Base-by-base conservation (phyloP, 2,329 filamentous ascomycete species). In the Penicillium hordei region DNA sequence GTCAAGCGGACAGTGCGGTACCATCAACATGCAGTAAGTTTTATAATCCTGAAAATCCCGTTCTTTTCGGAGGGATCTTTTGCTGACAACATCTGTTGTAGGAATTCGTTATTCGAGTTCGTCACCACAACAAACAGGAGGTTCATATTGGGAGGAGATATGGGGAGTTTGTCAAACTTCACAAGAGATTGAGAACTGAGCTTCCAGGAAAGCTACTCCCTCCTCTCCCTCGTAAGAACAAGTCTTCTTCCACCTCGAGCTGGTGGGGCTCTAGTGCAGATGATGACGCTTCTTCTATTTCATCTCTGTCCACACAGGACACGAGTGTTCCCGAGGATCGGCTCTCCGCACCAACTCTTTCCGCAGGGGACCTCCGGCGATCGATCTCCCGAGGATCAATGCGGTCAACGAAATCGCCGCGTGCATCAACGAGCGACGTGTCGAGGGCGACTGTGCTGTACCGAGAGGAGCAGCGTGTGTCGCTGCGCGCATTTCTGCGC, bases 21-120 rank as follows among this genome's bases (percentile, higher is more conserved):
- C 69, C 94, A 97, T 73, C 90, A 92, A 67, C 93, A 97, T 80
- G 91, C 94, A 52, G 90, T 91, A 78, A 76, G 87, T 79, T 33
- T 19, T 15, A 36, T 38, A 6, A 12, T 19, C 34, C 8, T 9
- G 10, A 3, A 27, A 10, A 27, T 17, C 2, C 9, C 10, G 21
- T n/a, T 25, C 3, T 5, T 45, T n/a, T n/a, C 13, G 12, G 5
- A 19, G 2, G 21, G 7, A 6, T 19, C 9, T 10, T 25, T 25
- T 51, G 51, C 55, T 64, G 48, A 64, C 38, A 19, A 17, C 3
- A 13, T 21, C 5, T 23, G 3, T n/a, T 3, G 4, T 60, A 92
- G 89, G 91, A 97, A 79, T 99, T 97, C 68, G 77, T 99, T 46
- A 81, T 99, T 58, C 86, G 93, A 12, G 89, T 97, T 31, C 93